These are phyloP conservation scores for Maudiozyma saulgeensis DNA, from an alignment of 805 yeast genomes.

Conservation along the genomic window DNA sequence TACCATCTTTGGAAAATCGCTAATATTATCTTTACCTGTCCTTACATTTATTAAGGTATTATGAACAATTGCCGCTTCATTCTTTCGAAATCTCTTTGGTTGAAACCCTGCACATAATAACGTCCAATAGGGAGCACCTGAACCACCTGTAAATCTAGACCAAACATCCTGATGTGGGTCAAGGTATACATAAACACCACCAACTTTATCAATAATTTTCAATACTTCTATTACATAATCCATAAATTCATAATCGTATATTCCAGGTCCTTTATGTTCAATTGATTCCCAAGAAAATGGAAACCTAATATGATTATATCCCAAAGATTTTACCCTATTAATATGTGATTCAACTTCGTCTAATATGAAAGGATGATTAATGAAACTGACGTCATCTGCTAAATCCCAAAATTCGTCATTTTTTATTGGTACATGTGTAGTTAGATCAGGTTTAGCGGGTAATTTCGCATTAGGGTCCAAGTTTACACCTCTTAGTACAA, in stretches of 20 bases:
- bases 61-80: slow-evolving; percentile 78
- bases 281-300: slow-evolving; percentile 86
- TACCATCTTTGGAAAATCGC: slow-evolving; percentile 65
- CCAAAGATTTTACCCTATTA: slow-evolving; percentile 63
- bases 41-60: slow-evolving; percentile 36
- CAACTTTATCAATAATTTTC: slow-evolving; percentile 45
- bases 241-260: slow-evolving; percentile 68
- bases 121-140: slow-evolving; percentile 94
- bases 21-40: slow-evolving; percentile 32
- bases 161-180: slow-evolving; percentile 95
- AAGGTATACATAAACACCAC: slow-evolving; percentile 68
- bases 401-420: slow-evolving; percentile 44
- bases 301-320: slow-evolving; percentile 70
- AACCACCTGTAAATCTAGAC: slow-evolving; percentile 83
- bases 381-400: slow-evolving; percentile 72
- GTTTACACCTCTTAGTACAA: slow-evolving; percentile 71
- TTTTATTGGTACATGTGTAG: slow-evolving; percentile 29
- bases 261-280: slow-evolving; percentile 81
- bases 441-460: slow-evolving; percentile 48
- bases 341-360: slow-evolving; percentile 65
- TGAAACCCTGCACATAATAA: slow-evolving; percentile 79
- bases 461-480: slow-evolving; percentile 65
- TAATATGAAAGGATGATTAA: slow-evolving; percentile 71
- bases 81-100: slow-evolving; percentile 57
- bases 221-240: slow-evolving; percentile 59